Conservation (phyloP, 345 rosid species). For the Corchorus olitorius region DNA sequence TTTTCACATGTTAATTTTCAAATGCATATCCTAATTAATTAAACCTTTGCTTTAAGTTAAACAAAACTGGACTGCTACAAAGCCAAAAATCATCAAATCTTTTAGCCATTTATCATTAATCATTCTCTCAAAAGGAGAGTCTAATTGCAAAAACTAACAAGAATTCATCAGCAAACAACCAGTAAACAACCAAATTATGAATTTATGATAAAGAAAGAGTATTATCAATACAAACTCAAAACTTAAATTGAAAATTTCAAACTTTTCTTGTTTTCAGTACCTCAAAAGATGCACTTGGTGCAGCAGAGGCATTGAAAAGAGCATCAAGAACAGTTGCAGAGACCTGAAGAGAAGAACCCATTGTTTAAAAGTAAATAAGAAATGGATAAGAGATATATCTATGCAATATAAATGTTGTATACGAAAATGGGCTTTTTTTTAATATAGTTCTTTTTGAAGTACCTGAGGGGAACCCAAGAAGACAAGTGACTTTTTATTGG, state of each 20-base stretch:
- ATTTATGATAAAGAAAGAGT: background rate
- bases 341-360: constrained; percentile 43
- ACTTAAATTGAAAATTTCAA: background rate
- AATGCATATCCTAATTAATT: background rate
- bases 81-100: background rate
- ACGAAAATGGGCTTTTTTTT: background rate
- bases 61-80: background rate
- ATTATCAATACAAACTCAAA: background rate
- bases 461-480: constrained; percentile 97
- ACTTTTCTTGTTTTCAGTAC: constrained; percentile 32
- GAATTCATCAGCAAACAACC: constrained; percentile 9
- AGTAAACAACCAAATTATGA: background rate
- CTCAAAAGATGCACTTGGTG: constrained; percentile 70
- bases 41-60: background rate
- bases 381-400: background rate
- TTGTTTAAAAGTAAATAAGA: background rate
- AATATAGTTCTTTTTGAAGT: background rate
- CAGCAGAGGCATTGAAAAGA: constrained; percentile 67
- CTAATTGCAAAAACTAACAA: background rate
- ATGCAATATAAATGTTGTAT: background rate
- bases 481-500: constrained; percentile 74
- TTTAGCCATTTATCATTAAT: background rate
- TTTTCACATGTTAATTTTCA: background rate
- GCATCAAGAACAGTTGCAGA: constrained; percentile 81
- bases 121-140: background rate